Conservation (phyloP, 169 alveolate species). For the Plasmodium blacklocki region DNA sequence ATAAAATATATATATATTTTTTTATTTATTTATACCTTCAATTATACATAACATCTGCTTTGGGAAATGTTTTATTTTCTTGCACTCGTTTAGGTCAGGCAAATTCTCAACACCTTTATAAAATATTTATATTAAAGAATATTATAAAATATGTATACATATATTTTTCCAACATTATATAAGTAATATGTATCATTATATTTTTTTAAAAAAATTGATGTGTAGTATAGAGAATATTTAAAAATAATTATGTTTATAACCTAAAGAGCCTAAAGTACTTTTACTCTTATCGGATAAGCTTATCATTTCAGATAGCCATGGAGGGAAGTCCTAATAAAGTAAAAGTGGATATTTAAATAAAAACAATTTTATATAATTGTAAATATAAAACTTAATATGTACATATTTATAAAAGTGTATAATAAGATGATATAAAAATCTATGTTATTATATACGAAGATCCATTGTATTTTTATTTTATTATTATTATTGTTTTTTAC, state of each 20-base stretch:
- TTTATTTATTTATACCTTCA: constrained; percentile 24
- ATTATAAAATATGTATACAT: too few species aligned
- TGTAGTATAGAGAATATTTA: too few species aligned
- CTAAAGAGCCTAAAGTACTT: constrained; percentile 63
- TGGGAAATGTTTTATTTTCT: constrained; percentile 20
- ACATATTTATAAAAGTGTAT: too few species aligned
- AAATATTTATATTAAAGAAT: background rate
- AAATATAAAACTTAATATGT: background rate
- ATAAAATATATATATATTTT: background rate
- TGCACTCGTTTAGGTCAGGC: constrained; percentile 61
- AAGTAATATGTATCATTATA: too few species aligned
- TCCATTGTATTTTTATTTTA: too few species aligned
- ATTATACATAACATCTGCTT: constrained; percentile 67
- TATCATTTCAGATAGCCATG: constrained; percentile 68
- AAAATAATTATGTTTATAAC: constrained; percentile 2
- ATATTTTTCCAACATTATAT: too few species aligned
- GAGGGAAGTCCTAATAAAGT: constrained; percentile 57
- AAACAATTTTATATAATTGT: background rate
- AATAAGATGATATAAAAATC: too few species aligned
- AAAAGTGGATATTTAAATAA: background rate
- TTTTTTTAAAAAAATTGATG: too few species aligned
- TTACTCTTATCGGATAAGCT: constrained; percentile 39
- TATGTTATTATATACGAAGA: too few species aligned
- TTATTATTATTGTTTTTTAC: too few species aligned
- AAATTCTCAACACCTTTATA: constrained; percentile 54